These are phyloP conservation scores for Podila epigama DNA, from an alignment of 192 early-diverging fungal genomes.

Conservation along the genomic window DNA sequence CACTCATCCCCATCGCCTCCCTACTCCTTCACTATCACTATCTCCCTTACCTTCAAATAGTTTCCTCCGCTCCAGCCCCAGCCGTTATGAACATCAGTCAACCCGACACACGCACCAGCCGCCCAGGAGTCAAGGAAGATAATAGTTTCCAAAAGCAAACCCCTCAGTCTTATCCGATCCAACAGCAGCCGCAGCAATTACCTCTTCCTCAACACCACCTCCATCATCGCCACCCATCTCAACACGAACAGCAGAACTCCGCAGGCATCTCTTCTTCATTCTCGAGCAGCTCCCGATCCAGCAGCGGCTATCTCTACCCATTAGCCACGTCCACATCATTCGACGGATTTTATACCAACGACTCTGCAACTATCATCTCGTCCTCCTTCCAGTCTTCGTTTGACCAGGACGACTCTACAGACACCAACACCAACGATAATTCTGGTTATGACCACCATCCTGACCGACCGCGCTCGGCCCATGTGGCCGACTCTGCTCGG, in stretches of 20 bases:
- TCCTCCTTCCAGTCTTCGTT: background rate
- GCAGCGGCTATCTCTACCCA: background rate
- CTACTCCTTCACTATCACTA: background rate
- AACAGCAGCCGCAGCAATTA: background rate
- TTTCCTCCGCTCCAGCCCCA: background rate
- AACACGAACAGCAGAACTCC: background rate
- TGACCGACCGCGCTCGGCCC: too few species aligned
- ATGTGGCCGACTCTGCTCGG: too few species aligned
- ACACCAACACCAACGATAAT: too few species aligned
- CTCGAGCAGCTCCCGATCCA: constrained; percentile 3
- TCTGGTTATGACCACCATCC: too few species aligned
- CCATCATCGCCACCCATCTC: background rate
- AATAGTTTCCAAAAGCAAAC: background rate
- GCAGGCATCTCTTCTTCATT: background rate
- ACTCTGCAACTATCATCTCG: background rate
- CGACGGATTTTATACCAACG: constrained; percentile 1
- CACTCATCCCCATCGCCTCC: background rate
- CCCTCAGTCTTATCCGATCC: too few species aligned
- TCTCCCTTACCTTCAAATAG: background rate
- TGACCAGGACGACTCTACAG: background rate
- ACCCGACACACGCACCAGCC: constrained; percentile 11
- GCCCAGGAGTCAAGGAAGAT: constrained; percentile 8
- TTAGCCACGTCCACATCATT: background rate
- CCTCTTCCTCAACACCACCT: background rate
- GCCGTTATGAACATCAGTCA: constrained; percentile 17